These are phyloP conservation scores for Cytospora paraplurivora DNA, from an alignment of 2,329 filamentous ascomycete genomes.

Conservation along the genomic window DNA sequence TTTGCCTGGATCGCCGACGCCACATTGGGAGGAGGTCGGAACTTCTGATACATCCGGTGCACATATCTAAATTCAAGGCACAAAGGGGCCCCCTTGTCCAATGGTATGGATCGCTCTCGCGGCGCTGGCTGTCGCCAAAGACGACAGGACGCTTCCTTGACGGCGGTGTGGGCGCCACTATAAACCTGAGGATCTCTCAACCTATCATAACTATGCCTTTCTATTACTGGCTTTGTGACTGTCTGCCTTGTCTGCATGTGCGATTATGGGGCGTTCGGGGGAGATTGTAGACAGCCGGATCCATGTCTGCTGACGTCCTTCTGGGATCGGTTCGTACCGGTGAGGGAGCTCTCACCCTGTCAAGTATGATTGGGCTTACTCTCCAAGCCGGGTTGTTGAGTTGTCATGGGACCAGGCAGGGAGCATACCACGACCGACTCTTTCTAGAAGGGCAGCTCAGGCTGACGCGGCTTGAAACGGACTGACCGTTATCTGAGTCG, in stretches of 20 bases:
- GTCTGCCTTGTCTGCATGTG: not conserved
- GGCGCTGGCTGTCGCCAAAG: not conserved
- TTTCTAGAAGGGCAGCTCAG: constrained; percentile 6
- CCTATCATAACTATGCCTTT: not conserved
- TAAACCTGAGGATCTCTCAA: not conserved
- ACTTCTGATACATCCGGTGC: not conserved
- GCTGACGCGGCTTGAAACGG: not conserved
- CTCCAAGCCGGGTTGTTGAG: not conserved
- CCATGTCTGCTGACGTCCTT: not conserved
- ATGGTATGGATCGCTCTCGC: not conserved
- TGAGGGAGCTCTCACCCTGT: not conserved
- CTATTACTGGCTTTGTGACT: not conserved
- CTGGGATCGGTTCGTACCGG: not conserved
- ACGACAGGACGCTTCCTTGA: not conserved
- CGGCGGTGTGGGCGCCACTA: not conserved
- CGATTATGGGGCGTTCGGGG: not conserved
- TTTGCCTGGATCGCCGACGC: not conserved
- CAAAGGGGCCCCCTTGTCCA: not conserved
- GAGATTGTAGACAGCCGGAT: not conserved
- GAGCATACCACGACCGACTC: not conserved
- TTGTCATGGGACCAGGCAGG: not conserved
- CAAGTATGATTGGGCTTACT: not conserved
- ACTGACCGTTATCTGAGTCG: not conserved
- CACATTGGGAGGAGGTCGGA: not conserved
- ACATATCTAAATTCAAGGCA: not conserved